These are phyloP conservation scores for Euphorbia lathyris DNA, from an alignment of 345 rosid species.

Conservation along the genomic window DNA sequence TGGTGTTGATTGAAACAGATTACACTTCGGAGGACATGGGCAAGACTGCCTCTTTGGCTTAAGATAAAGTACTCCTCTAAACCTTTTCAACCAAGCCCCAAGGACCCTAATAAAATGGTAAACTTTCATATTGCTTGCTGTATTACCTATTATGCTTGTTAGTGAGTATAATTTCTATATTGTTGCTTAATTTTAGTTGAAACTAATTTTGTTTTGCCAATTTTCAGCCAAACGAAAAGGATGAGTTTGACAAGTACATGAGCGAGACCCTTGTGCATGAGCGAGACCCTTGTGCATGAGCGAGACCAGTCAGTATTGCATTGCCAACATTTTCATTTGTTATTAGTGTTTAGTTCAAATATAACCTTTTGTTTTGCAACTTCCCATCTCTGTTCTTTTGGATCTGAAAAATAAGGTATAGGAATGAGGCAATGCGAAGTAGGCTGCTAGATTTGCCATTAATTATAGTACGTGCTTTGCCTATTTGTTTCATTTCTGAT, in stretches of 20 bases:
- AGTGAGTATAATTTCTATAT: neutral
- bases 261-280: constrained; percentile 84
- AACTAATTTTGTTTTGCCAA: constrained; percentile 12
- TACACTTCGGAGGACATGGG: constrained; percentile 75
- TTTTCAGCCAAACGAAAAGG: constrained; percentile 83
- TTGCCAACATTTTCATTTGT: constrained; percentile 9
- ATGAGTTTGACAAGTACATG: constrained; percentile 86
- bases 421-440: too few species aligned
- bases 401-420: neutral
- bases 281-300: constrained; percentile 93
- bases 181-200: constrained; percentile 14
- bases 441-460: neutral
- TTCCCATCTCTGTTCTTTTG: neutral
- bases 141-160: neutral
- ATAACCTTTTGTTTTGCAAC: neutral
- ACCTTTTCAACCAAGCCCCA: constrained; percentile 62
- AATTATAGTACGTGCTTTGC: too few species aligned
- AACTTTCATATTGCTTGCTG: neutral
- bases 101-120: constrained; percentile 83
- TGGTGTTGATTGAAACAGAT: constrained; percentile 45
- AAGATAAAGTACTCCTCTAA: constrained; percentile 64
- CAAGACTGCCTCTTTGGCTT: constrained; percentile 87
- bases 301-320: constrained; percentile 83
- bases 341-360: neutral
- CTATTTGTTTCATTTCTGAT: too few species aligned